These are phyloP conservation scores for Fusarium stilboides DNA, from an alignment of 2,329 filamentous ascomycete genomes.

Conservation along the genomic window DNA sequence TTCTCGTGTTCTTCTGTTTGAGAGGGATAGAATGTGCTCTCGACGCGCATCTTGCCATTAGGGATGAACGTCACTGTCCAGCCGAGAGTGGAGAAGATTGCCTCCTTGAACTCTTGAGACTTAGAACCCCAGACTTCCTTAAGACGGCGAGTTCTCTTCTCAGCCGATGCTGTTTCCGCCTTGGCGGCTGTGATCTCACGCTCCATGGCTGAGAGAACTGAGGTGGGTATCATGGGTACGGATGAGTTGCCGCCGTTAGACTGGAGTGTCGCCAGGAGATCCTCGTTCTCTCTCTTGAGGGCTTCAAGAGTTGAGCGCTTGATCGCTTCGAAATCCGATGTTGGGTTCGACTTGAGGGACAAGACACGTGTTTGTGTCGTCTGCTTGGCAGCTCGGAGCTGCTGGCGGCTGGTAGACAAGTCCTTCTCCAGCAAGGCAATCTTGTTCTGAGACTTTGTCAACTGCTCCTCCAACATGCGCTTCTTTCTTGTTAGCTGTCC, in stretches of 20 bases:
- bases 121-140: conserved; percentile 95
- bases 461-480: conserved; percentile 84
- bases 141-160: conserved; percentile 87
- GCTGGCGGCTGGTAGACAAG: conserved; percentile 78
- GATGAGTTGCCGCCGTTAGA: conserved; percentile 58
- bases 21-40: conserved; percentile 85
- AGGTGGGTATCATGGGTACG: conserved; percentile 79
- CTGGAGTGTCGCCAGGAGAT: conserved; percentile 81
- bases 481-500: conserved; percentile 91
- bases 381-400: conserved; percentile 76
- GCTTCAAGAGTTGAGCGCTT: conserved; percentile 85
- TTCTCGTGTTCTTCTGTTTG: conserved; percentile 78
- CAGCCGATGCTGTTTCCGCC: conserved; percentile 77
- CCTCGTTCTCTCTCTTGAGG: conserved; percentile 86
- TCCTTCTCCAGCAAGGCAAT: conserved; percentile 82
- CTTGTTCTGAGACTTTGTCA: conserved; percentile 78
- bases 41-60: conserved; percentile 96
- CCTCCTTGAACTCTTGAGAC: conserved; percentile 94
- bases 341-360: conserved; percentile 92
- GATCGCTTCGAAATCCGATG: conserved; percentile 85
- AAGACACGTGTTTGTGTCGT: conserved; percentile 86
- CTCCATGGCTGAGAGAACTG: conserved; percentile 81
- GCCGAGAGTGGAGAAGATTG: conserved; percentile 90
- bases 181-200: conserved; percentile 82
- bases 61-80: conserved; percentile 97